Percentiles rank a stretch among this genome's conserved stretches.
These are phyloP conservation scores for Globisporangium iwayamae DNA, from an alignment of 352 stramenopile species.

Conservation along the genomic window DNA sequence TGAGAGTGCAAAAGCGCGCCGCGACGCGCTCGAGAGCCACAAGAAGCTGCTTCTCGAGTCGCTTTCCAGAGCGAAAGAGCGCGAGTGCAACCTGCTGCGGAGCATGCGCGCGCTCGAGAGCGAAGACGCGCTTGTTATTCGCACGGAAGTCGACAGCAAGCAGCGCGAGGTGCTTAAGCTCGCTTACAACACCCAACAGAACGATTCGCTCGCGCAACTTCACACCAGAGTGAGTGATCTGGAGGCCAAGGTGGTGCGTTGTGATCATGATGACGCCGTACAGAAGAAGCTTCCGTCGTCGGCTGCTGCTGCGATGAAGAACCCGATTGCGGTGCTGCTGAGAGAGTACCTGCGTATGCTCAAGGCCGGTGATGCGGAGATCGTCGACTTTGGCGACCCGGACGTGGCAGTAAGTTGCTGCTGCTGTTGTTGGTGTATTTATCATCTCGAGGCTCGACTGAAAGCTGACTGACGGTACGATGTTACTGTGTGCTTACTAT, in stretches of 20 bases:
- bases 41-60: constrained; percentile 23
- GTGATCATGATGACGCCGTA: neutral
- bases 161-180: constrained; percentile 32
- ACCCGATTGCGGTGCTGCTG: constrained; percentile 35
- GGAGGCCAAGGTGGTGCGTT: constrained; percentile 2
- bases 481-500: neutral
- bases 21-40: constrained; percentile 18
- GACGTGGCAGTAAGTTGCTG: constrained; percentile 28
- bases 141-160: constrained; percentile 13
- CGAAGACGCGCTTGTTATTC: constrained; percentile 15
- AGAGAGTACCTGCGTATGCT: constrained; percentile 34
- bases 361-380: constrained; percentile 22
- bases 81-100: constrained; percentile 23
- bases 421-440: neutral
- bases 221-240: constrained; percentile 8
- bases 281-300: neutral
- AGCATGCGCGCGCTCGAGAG: constrained; percentile 26
- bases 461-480: neutral
- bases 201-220: neutral
- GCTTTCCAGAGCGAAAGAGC: constrained; percentile 19
- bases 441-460: neutral
- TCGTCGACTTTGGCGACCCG: constrained; percentile 38
- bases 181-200: constrained; percentile 24
- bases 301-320: neutral
- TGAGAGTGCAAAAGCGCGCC: constrained; percentile 22